Evolutionary conservation across 2,329 filamentous ascomycete species (phyloP).

Genomic region (Calonectria leucothoes): DNA sequence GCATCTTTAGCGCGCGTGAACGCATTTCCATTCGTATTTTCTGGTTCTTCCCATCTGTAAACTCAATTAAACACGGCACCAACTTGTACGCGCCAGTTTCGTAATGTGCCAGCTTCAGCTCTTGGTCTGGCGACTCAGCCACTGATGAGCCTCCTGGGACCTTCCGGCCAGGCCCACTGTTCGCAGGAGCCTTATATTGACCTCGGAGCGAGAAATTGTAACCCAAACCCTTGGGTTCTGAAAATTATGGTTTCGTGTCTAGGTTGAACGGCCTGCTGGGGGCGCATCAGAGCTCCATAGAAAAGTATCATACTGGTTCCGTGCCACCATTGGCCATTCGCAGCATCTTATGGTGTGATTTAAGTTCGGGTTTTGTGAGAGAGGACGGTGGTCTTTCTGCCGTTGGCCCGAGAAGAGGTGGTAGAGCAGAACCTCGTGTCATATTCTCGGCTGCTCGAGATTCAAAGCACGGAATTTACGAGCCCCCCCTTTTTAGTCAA

Average conservation of each 20-base stretch:
- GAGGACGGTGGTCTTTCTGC: not conserved
- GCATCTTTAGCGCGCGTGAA: not conserved
- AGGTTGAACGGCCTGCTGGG: no score
- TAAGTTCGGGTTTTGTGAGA: no score
- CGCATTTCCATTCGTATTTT: not conserved
- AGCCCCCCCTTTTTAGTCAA: no score
- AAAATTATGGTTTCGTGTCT: not conserved
- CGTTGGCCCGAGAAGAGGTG: not conserved
- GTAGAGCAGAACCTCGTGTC: not conserved
- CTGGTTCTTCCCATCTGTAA: not conserved
- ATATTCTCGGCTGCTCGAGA: not conserved
- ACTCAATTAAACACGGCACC: not conserved
- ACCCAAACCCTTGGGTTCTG: not conserved
- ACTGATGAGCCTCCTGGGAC: not conserved
- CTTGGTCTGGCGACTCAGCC: not conserved
- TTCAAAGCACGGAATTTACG: no score
- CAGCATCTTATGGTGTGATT: accelerated
- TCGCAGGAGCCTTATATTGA: no score
- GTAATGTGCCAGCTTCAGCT: not conserved
- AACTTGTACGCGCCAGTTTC: not conserved
- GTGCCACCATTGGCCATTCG: not conserved
- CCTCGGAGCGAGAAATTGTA: not conserved
- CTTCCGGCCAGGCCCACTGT: no score
- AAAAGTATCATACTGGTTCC: not conserved
- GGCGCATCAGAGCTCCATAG: not conserved